These are phyloP conservation scores for Serendipita sp. DNA, from an alignment of 768 basidiomycete species.

Conservation along the genomic window DNA sequence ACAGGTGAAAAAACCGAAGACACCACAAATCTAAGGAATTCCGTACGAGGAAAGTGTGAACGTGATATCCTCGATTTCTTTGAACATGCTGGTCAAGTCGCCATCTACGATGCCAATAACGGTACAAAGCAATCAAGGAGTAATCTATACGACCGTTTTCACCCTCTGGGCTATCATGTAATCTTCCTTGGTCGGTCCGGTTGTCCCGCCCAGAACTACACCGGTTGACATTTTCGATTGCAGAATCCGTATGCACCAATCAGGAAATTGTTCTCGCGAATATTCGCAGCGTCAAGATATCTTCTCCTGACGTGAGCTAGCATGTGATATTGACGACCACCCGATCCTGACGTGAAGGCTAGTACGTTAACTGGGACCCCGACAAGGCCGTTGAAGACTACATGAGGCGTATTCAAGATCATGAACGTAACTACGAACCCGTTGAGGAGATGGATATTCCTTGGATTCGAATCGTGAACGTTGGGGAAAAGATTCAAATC, in stretches of 20 bases:
- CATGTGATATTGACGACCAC: not conserved
- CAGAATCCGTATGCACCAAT: conserved; percentile 85
- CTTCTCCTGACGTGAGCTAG: conserved; percentile 78
- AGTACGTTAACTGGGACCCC: conserved; percentile 50
- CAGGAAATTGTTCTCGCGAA: conserved; percentile 86
- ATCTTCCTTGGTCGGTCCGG: conserved; percentile 61
- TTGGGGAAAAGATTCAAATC: conserved; percentile 90
- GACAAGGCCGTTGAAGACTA: conserved; percentile 88
- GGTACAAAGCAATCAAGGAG: conserved; percentile 54
- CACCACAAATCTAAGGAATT: conserved; percentile 59
- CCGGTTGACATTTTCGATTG: not conserved
- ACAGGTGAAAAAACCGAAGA: conserved; percentile 64
- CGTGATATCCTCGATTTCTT: conserved; percentile 82
- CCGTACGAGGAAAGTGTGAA: conserved; percentile 71
- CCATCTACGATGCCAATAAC: conserved; percentile 98
- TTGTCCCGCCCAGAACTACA: not conserved
- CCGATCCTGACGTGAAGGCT: not conserved
- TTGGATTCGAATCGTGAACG: conserved; percentile 88
- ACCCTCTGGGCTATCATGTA: conserved; percentile 76
- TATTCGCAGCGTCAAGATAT: conserved; percentile 93
- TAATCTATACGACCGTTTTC: conserved; percentile 67
- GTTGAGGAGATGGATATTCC: conserved; percentile 86
- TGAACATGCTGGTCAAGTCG: conserved; percentile 75
- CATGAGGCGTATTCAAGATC: conserved; percentile 70
- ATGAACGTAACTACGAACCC: conserved; percentile 78